Percentiles rank a stretch among this genome's conserved stretches.
phyloP scores from a whole-genome alignment of 164 flowering plant genomes.

The Chloranthus sessilifolius region DNA sequence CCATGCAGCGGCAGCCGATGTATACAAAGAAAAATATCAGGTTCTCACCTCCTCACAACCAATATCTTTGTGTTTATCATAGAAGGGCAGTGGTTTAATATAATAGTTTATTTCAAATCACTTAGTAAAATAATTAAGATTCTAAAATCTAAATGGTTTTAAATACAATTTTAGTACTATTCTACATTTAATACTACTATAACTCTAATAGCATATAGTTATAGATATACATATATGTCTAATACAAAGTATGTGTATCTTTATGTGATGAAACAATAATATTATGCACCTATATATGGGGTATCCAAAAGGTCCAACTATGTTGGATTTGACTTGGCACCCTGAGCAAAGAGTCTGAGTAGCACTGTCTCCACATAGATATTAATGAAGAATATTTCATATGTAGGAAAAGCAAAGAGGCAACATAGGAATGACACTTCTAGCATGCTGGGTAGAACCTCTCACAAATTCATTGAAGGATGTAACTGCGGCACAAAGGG shows the following conservation, averaged over 20 bases:
- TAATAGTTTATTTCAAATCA: neutral
- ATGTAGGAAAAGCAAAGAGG: constrained; percentile 14
- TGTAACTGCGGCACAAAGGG: constrained; percentile 10
- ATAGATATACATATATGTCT: neutral
- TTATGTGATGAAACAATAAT: no score
- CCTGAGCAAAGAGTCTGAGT: neutral
- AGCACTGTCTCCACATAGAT: neutral
- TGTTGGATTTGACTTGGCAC: neutral
- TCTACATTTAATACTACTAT: neutral
- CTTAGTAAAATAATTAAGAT: neutral
- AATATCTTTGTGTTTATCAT: neutral
- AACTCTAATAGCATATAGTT: neutral
- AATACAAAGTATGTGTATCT: no score
- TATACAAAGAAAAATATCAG: constrained; percentile 18
- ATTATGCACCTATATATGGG: no score
- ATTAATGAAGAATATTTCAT: neutral
- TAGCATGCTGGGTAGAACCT: constrained; percentile 13
- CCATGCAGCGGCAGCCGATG: constrained; percentile 13
- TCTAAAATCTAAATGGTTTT: neutral
- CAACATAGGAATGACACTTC: constrained; percentile 12
- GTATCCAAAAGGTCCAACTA: no score
- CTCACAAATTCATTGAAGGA: constrained; percentile 10
- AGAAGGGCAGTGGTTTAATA: neutral
- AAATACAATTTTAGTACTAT: neutral
- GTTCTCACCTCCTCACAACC: constrained; percentile 4